phyloP scores from a whole-genome alignment of 2,329 filamentous ascomycete genomes.

The Pestalotiopsis sp. region DNA sequence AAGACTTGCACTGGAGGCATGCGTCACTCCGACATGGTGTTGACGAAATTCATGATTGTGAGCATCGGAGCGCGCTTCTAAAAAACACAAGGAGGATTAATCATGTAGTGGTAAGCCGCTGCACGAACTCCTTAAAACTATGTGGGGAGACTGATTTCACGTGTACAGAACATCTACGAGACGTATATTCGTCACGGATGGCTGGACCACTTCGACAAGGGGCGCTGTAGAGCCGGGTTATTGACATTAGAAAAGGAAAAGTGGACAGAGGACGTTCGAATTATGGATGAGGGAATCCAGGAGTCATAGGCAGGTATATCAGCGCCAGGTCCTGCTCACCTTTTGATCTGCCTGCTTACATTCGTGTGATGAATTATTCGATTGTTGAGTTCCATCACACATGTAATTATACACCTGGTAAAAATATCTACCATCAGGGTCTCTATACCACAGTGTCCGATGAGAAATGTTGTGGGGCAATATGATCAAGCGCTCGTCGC shows the following conservation, averaged over 20 bases:
- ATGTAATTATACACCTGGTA: too few species aligned
- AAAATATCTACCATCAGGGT: too few species aligned
- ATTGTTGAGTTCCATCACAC: too few species aligned
- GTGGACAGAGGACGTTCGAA: neutral
- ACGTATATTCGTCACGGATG: neutral
- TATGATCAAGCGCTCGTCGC: too few species aligned
- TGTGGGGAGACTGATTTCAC: neutral
- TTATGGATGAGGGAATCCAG: neutral
- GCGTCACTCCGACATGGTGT: neutral
- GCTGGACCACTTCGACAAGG: neutral
- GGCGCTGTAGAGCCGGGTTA: neutral
- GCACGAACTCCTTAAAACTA: too few species aligned
- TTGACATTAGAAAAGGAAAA: neutral
- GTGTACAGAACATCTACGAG: neutral
- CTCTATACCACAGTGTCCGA: too few species aligned
- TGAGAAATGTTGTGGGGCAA: too few species aligned
- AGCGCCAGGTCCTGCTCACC: neutral
- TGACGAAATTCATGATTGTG: too few species aligned
- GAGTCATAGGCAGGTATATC: neutral
- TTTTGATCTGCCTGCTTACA: neutral
- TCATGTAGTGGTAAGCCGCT: neutral
- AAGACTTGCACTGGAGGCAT: neutral
- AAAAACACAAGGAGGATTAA: neutral
- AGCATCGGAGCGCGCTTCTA: too few species aligned
- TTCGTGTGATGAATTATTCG: too few species aligned